Conservation (phyloP, 2,329 filamentous ascomycete species). For the Aspergillus versicolor region DNA sequence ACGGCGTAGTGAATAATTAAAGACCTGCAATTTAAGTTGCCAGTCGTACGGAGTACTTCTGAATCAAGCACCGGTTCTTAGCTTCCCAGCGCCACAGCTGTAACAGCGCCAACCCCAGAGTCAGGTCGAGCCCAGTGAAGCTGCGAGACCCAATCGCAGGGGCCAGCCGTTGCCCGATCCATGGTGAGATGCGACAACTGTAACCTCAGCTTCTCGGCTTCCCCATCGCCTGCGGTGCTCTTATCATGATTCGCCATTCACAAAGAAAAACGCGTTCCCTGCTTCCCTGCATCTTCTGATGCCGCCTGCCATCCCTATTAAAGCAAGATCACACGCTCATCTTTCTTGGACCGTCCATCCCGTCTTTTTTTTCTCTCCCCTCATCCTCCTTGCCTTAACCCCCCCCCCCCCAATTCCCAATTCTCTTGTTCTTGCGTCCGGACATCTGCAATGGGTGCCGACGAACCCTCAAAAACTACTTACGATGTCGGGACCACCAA, state of each 20-base stretch:
- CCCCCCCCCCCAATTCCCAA: not conserved
- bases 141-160: not conserved
- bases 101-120: not conserved
- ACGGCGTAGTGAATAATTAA: too few species aligned
- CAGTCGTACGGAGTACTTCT: too few species aligned
- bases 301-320: slow-evolving; percentile 3
- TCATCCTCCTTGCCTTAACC: not conserved
- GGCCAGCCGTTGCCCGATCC: slow-evolving; percentile 10
- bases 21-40: too few species aligned
- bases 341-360: not conserved
- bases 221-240: not conserved
- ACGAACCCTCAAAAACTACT: not conserved
- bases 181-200: slow-evolving; percentile 10
- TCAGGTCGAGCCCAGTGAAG: not conserved
- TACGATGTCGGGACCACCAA: not conserved
- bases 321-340: slow-evolving; percentile 5
- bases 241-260: slow-evolving; percentile 8
- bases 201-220: slow-evolving; percentile 17
- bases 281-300: not conserved
- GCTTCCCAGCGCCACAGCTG: not conserved
- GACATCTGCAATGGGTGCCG: slow-evolving; percentile 8
- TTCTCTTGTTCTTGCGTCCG: not conserved
- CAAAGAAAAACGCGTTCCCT: not conserved
- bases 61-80: not conserved
- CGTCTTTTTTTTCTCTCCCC: not conserved